A percentile compares a stretch with the other conserved stretches of the same genome.
These are phyloP conservation scores for Backusella parvicylindrica DNA, from an alignment of 192 early-diverging fungal genomes.

Conservation along the genomic window DNA sequence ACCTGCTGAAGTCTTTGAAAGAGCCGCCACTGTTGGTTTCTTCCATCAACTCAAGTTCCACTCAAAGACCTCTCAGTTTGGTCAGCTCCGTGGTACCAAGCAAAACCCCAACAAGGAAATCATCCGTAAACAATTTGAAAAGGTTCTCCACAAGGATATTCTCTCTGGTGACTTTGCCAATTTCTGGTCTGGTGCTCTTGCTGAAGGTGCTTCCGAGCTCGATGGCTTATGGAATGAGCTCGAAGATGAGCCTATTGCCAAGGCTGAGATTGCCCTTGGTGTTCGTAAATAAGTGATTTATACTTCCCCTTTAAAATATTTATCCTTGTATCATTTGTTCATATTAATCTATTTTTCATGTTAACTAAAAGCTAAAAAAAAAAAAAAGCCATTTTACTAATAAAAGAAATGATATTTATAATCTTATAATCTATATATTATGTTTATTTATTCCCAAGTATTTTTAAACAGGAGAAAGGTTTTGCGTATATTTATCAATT, in stretches of 20 bases:
- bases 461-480: neutral
- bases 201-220: conserved; percentile 13
- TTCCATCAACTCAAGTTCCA: conserved; percentile 20
- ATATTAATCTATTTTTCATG: neutral
- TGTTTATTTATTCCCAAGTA: neutral
- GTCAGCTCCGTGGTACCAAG: conserved; percentile 21
- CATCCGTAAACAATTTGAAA: conserved; percentile 7
- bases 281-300: conserved; percentile 9
- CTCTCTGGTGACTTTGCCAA: conserved; percentile 16
- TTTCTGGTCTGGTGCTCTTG: conserved; percentile 15
- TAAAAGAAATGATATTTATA: neutral
- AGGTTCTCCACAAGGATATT: conserved; percentile 19
- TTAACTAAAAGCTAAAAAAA: no score
- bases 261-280: conserved; percentile 12
- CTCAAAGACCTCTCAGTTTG: conserved; percentile 20
- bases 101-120: conserved; percentile 1
- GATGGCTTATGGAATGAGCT: conserved; percentile 12
- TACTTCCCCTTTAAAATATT: neutral
- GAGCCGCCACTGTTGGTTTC: conserved; percentile 17
- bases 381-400: neutral
- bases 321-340: neutral
- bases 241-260: conserved; percentile 6
- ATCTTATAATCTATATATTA: neutral
- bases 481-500: neutral
- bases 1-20: conserved; percentile 15